Base-by-base conservation (phyloP, 306 rosid species). In the Malus orientalis region DNA sequence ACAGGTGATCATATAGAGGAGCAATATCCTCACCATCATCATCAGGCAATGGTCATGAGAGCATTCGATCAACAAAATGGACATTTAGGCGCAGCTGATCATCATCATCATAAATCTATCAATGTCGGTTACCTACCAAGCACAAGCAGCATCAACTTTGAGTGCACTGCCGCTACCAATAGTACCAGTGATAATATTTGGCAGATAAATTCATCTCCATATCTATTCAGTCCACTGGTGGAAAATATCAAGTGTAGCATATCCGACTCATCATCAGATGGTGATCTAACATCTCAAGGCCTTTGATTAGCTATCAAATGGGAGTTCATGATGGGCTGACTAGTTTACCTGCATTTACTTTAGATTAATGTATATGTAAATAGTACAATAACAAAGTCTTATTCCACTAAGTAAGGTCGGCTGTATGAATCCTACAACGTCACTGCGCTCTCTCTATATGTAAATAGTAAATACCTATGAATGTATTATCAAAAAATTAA, bases 221-320 rank as follows among this genome's bases (percentile, higher is more conserved):
- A 44, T 78, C 2, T 49, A 6, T 38, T 84, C 42, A 6, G 81
- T 51, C 38, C 82, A 0, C 63, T 70, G 5, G 70, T 45, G 30
- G 78, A 74, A 61, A 47, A 8, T 4, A 71, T 84, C 71, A 66
- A 80, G 22, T 78, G 69, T 70, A 61, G 51, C 76, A 80, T 76
- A 78, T 75, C 87, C 6, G 85, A 61, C 6, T 69, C 87, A 32
- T 87, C 87, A n/a, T 88, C 89, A 4, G 86, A 87, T 54, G 89
- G 88, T 3, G 82, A 89, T 63, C 74, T 86, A 33, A 18, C 18
- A 20, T 33, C 70, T 66, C 25, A 36, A 20, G 49, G 15, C 47
- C 70, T 10, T 36, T 18, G n/a, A 16, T 8, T 30, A 4, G 16
- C 62, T 20, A 13, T 7, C 20, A 11, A 22, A 23, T 25, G 30